These are phyloP conservation scores for Puccinellia tenuiflora DNA, from an alignment of 176 grass and related monocot species.

Conservation along the genomic window DNA sequence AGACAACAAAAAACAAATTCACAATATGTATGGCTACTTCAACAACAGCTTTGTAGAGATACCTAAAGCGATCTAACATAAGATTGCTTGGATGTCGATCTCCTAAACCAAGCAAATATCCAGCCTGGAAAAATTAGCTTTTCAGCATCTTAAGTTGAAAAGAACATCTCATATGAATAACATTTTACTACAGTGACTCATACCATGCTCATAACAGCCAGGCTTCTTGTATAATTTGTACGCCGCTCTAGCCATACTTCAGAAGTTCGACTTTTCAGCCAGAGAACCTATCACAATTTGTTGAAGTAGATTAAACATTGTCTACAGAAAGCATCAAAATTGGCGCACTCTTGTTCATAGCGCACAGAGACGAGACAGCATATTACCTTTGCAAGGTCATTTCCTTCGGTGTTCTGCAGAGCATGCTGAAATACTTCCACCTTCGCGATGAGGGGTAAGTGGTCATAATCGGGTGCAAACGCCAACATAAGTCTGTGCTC, in stretches of 20 bases:
- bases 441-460: constrained; percentile 88
- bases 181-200: constrained; percentile 20
- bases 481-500: constrained; percentile 91
- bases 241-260: constrained; percentile 97
- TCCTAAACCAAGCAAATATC: constrained; percentile 94
- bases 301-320: background rate
- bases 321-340: constrained; percentile 5
- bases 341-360: background rate
- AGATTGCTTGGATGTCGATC: constrained; percentile 99
- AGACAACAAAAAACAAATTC: constrained; percentile 1
- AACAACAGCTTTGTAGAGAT: constrained; percentile 1
- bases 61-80: constrained; percentile 94
- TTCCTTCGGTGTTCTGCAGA: constrained; percentile 83
- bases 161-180: background rate
- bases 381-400: constrained; percentile 91
- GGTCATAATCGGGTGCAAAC: constrained; percentile 96
- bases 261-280: constrained; percentile 94
- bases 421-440: constrained; percentile 99
- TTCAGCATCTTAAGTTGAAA: constrained; percentile 19
- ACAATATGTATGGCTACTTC: background rate
- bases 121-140: constrained; percentile 61
- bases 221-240: constrained; percentile 93
- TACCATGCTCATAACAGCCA: constrained; percentile 99
- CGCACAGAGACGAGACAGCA: background rate
- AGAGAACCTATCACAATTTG: constrained; percentile 63